Conservation (phyloP, 352 stramenopile species). For the Halophytophthora polymorphica region DNA sequence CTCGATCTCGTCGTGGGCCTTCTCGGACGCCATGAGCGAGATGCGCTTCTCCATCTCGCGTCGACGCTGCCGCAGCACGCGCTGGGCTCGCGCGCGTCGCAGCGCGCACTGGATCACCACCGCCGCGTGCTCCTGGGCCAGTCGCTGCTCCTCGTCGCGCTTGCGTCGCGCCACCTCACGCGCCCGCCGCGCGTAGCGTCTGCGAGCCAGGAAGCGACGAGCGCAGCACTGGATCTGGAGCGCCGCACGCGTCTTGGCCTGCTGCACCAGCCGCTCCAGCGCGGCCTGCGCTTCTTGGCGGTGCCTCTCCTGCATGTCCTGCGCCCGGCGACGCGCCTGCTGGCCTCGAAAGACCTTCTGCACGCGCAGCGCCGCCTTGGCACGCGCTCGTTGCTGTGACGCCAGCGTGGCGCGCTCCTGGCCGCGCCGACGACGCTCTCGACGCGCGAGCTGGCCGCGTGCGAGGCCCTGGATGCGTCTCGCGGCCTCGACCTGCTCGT, state of each 20-base stretch:
- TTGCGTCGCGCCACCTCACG: conserved; percentile 29
- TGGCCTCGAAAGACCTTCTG: conserved; percentile 66
- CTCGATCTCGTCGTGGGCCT: conserved; percentile 79
- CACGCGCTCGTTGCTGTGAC: conserved; percentile 25
- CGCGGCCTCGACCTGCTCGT: conserved; percentile 55
- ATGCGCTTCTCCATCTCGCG: conserved; percentile 75
- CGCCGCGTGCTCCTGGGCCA: conserved; percentile 43
- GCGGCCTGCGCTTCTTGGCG: conserved; percentile 42
- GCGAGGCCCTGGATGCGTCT: conserved; percentile 57
- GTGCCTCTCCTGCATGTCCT: conserved; percentile 35
- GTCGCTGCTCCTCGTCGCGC: conserved; percentile 19
- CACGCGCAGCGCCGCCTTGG: conserved; percentile 49
- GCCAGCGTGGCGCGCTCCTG: conserved; percentile 30
- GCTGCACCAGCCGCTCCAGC: conserved; percentile 51
- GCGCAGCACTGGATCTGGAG: conserved; percentile 70
- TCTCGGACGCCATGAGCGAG: conserved; percentile 79
- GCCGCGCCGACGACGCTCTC: conserved; percentile 26
- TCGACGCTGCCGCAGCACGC: conserved; percentile 38
- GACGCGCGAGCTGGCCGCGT: conserved; percentile 47
- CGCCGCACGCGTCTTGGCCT: conserved; percentile 57
- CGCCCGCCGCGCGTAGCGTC: conserved; percentile 28
- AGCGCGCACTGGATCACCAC: conserved; percentile 70
- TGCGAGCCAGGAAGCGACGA: conserved; percentile 48
- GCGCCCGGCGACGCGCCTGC: conserved; percentile 35
- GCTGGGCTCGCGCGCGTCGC: conserved; percentile 38